Percentiles rank a stretch among this genome's conserved stretches.
These are phyloP conservation scores for Brassica incana DNA, from an alignment of 345 rosid species.

Conservation along the genomic window DNA sequence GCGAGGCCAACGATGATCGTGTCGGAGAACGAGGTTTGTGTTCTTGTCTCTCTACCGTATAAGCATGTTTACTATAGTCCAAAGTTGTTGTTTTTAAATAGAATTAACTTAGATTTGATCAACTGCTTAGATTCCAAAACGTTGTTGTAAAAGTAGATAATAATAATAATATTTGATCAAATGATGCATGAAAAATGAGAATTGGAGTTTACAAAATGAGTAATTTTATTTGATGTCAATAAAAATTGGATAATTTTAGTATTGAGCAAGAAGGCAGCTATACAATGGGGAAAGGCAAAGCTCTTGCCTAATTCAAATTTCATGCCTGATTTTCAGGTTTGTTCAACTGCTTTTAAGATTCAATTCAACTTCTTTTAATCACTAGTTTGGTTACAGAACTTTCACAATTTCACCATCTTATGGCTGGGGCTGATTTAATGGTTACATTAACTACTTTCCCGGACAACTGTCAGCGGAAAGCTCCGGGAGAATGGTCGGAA, in stretches of 20 bases:
- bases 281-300: conserved; percentile 44
- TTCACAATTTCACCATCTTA: not conserved
- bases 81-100: conserved; percentile 12
- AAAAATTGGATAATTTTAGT: not conserved
- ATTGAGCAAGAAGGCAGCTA: conserved; percentile 40
- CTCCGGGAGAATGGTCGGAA: not conserved
- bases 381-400: not conserved
- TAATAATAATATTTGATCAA: not conserved
- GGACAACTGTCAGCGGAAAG: not conserved
- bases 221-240: not conserved
- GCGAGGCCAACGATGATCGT: conserved; percentile 49
- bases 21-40: conserved; percentile 18
- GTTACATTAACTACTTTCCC: not conserved
- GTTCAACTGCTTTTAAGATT: not conserved
- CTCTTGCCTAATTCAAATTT: conserved; percentile 17
- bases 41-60: not conserved
- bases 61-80: not conserved
- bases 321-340: conserved; percentile 34
- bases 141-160: not conserved
- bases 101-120: not conserved
- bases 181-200: not conserved
- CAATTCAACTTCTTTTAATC: not conserved
- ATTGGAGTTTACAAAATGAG: not conserved
- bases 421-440: not conserved
- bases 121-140: not conserved